Base-by-base conservation (phyloP, 208 protist species). In the Entamoeba invadens region DNA sequence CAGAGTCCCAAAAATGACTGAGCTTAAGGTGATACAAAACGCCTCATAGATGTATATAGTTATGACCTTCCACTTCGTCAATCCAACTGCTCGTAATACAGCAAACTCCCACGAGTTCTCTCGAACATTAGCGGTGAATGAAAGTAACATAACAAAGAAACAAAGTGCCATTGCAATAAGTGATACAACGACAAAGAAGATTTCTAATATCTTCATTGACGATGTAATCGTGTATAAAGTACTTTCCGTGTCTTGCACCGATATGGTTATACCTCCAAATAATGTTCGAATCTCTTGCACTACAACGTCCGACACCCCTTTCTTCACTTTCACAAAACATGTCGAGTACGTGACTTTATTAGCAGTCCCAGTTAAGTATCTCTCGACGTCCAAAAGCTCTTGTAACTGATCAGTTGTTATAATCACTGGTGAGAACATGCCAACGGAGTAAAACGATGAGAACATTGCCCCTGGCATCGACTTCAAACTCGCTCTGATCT, bases 141-240 rank as follows among this genome's bases (percentile, higher is more conserved):
- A 98, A 16, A 98, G 94, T 97, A 97, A 98, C 92, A 98, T 95
- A 94, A 98, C 97, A 95, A 98, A 98, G 93, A 98, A 98, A 93
- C 97, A 98, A 4, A 99, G 94, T 6, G 97, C 94, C 25, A 98
- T 96, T 77, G 97, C 97, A 16, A 98, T 96, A 44, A 96, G 94
- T 14, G 97, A 95, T 87, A 97, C 98, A 87, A 98, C 96, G 94
- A 98, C 97, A 95, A 98, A 98, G 94, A 99, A 98, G 68, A 96
- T 94, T 95, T 98, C 96, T 45, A 98, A 96, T 8, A 98, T 94
- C 12, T 96, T 94, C 45, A 93, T 46, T 4, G 92, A 72, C 31
- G 87, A 72, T 18, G 94, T 91, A 47, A 98, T 96, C 2, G 95
- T 95, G 44, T 95, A 4, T 35, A 97, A 93, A 51, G 96, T 94